A percentile compares a stretch with the other conserved stretches of the same genome.
phyloP scores from a whole-genome alignment of 106 monocot species.

The Alisma plantagoaquatica region DNA sequence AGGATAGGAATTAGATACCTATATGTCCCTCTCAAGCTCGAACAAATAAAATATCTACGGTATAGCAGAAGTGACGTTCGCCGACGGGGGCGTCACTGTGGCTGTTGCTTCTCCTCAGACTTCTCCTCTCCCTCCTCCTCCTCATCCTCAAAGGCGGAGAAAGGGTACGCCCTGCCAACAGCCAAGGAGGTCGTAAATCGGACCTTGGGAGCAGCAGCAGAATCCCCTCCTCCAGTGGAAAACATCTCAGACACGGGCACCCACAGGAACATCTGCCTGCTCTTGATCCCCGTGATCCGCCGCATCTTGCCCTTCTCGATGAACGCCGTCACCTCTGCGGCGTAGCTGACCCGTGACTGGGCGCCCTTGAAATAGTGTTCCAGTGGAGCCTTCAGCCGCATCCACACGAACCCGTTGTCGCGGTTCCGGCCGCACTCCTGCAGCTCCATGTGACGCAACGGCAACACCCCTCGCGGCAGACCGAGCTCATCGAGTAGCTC shows the following conservation, averaged over 20 bases:
- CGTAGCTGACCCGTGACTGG: constrained; percentile 20
- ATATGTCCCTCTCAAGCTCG: no score
- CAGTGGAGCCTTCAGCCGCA: constrained; percentile 31
- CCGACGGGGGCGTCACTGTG: no score
- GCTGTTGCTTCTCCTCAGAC: neutral
- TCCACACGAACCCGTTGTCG: constrained; percentile 87
- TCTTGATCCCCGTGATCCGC: constrained; percentile 65
- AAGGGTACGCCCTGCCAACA: constrained; percentile 24
- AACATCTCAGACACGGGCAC: constrained; percentile 90
- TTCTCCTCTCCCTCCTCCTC: constrained; percentile 4
- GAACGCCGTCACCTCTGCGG: constrained; percentile 27
- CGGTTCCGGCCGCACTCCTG: constrained; percentile 50
- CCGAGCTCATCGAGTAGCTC: constrained; percentile 39
- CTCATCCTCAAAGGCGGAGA: constrained; percentile 26
- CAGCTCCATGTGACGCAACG: constrained; percentile 19
- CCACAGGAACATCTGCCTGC: constrained; percentile 86
- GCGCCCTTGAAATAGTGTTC: constrained; percentile 36
- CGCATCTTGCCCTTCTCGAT: constrained; percentile 31
- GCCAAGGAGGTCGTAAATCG: constrained; percentile 29
- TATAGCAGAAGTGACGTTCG: no score
- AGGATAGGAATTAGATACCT: no score
- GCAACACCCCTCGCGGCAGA: constrained; percentile 17
- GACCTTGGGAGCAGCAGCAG: no score
- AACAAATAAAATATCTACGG: no score
- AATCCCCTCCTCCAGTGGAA: no score